Base-by-base conservation (phyloP, 2,329 filamentous ascomycete genomes). In the Apiospora marii region DNA sequence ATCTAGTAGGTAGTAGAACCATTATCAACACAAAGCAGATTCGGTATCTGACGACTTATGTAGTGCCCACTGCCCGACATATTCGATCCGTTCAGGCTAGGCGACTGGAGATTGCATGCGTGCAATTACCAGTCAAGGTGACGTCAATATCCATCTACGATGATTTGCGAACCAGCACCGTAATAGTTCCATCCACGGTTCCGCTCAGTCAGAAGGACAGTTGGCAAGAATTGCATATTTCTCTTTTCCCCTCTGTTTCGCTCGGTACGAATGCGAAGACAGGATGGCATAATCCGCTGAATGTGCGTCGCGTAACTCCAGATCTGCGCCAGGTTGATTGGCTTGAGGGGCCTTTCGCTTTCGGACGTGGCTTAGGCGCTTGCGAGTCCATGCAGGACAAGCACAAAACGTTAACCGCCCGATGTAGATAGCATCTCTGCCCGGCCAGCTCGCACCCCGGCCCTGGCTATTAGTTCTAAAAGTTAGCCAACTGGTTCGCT, bases 311-410 rank as follows among this genome's bases (percentile, higher is more conserved):
- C 34, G 34, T 2, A 64, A 12, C 53, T 41, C 13, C 8, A 6
- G 34, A 14, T 41, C 30, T 41, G 34, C 30, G n/a, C 58, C 30
- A n/a, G n/a, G 41, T 24, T 64, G 58, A 64, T 64, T 64, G 58
- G 58, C 34, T 41, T n/a, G 19, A 13, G 58, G 34, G 19, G 12
- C 37, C 10, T 10, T 19, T 64, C 19, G 34, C 58, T 34, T n/a
- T n/a, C 8, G 19, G 58, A 64, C 19, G 58, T 64, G 58, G 58
- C 58, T 41, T 64, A 64, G 58, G 58, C 58, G 19, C 58, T 64
- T 64, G 58, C 30, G 58, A 64, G 19, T 64, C 34, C 10, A 41
- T 41, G 30, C 58, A 64, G 13, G 8, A 34, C 58, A 64, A 12
- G 34, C 34, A 64, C 34, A n/a, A 37, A 64, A n/a, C 58, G 58